Evolutionary conservation across 352 stramenopile species (phyloP).

Genomic region (Blastocystis sp.): DNA sequence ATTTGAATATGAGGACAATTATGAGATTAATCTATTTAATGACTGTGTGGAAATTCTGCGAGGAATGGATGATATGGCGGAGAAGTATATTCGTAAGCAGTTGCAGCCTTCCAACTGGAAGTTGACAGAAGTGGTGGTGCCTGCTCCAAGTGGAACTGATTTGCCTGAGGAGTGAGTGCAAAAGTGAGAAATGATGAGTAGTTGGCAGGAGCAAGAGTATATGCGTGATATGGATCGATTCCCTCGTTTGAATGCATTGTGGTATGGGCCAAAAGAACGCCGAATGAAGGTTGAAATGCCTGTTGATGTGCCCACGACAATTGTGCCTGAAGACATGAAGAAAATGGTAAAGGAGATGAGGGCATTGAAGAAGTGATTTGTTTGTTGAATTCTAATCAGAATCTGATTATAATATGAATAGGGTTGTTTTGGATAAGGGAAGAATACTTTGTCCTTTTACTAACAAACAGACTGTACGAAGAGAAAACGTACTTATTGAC

Average conservation of each 20-base stretch:
- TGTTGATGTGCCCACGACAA: neutral
- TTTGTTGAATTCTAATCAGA: neutral
- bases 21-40: conserved; percentile 60
- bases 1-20: conserved; percentile 64
- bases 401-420: neutral
- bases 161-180: neutral
- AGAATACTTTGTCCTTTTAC: too few relatives aligned
- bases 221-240: conserved; percentile 34
- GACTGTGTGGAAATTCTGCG: neutral
- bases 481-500: neutral
- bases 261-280: neutral
- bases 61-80: neutral
- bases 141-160: neutral
- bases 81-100: conserved; percentile 15
- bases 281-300: neutral
- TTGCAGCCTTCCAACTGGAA: conserved; percentile 30
- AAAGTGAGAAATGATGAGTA: neutral
- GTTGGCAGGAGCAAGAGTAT: neutral
- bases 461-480: neutral
- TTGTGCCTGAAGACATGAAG: conserved; percentile 28
- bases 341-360: conserved; percentile 4
- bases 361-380: neutral
- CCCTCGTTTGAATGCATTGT: neutral
- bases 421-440: too few relatives aligned
- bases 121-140: neutral